Conservation (phyloP, 192 early-diverging fungal genomes). For the Entomortierella chlamydospora region DNA sequence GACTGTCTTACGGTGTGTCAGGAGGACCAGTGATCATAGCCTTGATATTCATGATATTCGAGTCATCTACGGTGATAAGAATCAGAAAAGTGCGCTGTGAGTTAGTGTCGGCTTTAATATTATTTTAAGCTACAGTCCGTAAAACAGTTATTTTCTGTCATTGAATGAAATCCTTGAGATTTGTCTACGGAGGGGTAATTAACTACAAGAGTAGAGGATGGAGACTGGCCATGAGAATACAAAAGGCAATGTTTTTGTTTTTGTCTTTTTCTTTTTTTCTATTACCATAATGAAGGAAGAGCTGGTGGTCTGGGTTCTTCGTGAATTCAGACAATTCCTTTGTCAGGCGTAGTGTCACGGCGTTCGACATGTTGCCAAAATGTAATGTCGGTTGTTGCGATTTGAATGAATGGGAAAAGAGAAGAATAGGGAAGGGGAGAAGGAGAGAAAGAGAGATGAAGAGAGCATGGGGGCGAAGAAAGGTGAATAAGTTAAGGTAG, state of each 20-base stretch:
- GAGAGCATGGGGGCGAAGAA: not conserved
- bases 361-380: constrained; percentile 34
- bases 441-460: constrained; percentile 3
- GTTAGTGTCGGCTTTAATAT: no score
- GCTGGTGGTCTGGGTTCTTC: constrained; percentile 52
- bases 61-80: constrained; percentile 49
- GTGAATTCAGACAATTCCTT: constrained; percentile 52
- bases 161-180: not conserved
- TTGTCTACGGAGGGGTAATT: not conserved
- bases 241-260: no score
- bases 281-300: constrained; percentile 48
- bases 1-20: constrained; percentile 64
- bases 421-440: not conserved
- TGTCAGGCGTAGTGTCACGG: constrained; percentile 46
- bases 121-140: no score
- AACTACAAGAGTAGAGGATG: no score
- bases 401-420: constrained; percentile 1
- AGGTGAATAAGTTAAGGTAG: not conserved
- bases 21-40: constrained; percentile 71
- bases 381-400: not conserved
- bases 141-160: no score
- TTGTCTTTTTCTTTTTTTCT: no score
- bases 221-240: no score
- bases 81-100: no score
- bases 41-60: constrained; percentile 71